Evolutionary conservation across 2,329 filamentous ascomycete species (phyloP), one percentile per base, ranked within the genome.

Genomic region (Fonsecaea erecta): DNA sequence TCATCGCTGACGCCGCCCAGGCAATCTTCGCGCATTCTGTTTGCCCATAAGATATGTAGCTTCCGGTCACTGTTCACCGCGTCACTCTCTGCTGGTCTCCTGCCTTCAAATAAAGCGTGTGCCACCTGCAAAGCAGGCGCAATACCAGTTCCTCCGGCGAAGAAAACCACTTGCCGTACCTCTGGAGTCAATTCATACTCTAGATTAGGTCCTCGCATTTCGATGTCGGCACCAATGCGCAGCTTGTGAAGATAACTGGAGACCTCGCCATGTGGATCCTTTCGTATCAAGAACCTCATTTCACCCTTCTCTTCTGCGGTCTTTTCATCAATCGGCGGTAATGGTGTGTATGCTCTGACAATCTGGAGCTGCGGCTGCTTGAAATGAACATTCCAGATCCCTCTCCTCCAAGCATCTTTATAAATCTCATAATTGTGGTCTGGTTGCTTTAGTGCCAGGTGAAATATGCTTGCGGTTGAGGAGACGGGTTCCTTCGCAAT

Each of bases 331-430:
- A 76, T 73, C 0, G 87, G 84, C 0, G 92, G 94, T 0, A 99
- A 81, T 0, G 94, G 93, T 3, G 95, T 98, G 78, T 99, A 99
- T 64, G 92, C 88, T 67, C 95, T 82, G 51, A 92, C 91, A 71
- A 99, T 96, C 78, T 97, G 93, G 63, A 98, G 80, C 76, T 97
- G 89, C 1, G 95, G 95, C 79, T 98, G 95, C 79, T 96, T 97
- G 74, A 97, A 88, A 80, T 97, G 90, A 35, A 98, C 89, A 68
- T 90, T 93, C 90, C 92, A 96, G 48, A 96, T 83, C 3, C 90
- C 90, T 62, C 85, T 82, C 51, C 78, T 77, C 85, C 87, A 89
- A 26, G 82, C 82, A 11, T 78, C 71, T 3, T 76, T 72, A 63
- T 84, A 82, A 40, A 78, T 73, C 30, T 76, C 74, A 51, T 71